A percentile compares a stretch with the other conserved stretches of the same genome.
Evolutionary conservation across 1,139 yeast genomes (phyloP).

Genomic region (Wickerhamiella infanticola): DNA sequence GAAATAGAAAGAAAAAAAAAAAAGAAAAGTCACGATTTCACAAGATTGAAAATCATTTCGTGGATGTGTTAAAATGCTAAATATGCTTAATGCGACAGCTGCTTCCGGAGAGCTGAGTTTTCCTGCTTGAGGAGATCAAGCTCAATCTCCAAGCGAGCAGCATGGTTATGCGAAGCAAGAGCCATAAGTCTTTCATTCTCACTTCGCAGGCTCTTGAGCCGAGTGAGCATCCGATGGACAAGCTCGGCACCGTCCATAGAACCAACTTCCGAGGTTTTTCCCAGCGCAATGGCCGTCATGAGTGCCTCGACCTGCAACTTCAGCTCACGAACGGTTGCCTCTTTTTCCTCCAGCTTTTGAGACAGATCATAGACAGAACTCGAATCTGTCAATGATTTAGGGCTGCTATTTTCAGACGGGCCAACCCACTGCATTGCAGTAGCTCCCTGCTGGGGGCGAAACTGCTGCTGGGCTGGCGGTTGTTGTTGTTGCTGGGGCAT

Average conservation of each 20-base stretch:
- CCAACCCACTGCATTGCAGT: neutral
- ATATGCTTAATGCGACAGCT: neutral
- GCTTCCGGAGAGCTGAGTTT: slow-evolving; percentile 18
- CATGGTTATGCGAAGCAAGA: slow-evolving; percentile 14
- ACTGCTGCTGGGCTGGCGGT: neutral
- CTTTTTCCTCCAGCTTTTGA: slow-evolving; percentile 4
- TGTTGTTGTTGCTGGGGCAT: neutral
- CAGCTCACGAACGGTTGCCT: slow-evolving; percentile 10
- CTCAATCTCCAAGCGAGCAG: slow-evolving; percentile 57
- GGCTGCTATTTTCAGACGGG: neutral
- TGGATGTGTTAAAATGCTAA: neutral
- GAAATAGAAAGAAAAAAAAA: slow-evolving; percentile 1
- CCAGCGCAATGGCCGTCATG: slow-evolving; percentile 12
- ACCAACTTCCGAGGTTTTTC: slow-evolving; percentile 1
- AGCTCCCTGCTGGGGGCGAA: neutral
- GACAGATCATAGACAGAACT: neutral
- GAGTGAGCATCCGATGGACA: slow-evolving; percentile 57
- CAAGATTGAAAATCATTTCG: no score
- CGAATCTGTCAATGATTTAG: neutral
- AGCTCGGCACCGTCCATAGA: slow-evolving; percentile 39
- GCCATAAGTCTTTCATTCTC: slow-evolving; percentile 51
- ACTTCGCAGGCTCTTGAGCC: slow-evolving; percentile 42
- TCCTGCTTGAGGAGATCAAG: slow-evolving; percentile 43
- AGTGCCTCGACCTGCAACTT: slow-evolving; percentile 13
- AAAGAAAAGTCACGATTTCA: neutral